Evolutionary conservation across 495 filamentous ascomycete species (phyloP).

Genomic region (Aspergillus cavernicola): DNA sequence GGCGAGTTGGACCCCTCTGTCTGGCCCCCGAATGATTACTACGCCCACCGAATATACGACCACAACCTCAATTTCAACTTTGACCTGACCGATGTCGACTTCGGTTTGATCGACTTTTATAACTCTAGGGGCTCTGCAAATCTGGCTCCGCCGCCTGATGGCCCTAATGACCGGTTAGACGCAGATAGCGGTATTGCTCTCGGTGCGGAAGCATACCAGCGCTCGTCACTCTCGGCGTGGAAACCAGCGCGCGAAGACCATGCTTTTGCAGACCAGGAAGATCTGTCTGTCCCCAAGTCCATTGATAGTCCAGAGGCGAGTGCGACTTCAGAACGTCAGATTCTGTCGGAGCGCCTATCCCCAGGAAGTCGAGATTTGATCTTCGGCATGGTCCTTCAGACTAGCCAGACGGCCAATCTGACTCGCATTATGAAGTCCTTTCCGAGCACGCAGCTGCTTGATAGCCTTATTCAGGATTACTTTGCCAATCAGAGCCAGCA

Average conservation of each 20-base stretch:
- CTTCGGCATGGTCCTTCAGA: slow-evolving; percentile 54
- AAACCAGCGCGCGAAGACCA: slow-evolving; percentile 47
- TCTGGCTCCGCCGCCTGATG: slow-evolving; percentile 8
- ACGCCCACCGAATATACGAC: slow-evolving; percentile 25
- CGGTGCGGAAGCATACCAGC: slow-evolving; percentile 37
- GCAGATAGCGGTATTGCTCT: slow-evolving; percentile 26
- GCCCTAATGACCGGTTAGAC: slow-evolving; percentile 16
- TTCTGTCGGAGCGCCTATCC: slow-evolving; percentile 35
- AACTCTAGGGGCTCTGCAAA: slow-evolving; percentile 42
- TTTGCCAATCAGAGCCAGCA: slow-evolving; percentile 47
- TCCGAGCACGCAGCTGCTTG: slow-evolving; percentile 55
- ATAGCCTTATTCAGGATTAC: slow-evolving; percentile 58
- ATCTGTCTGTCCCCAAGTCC: slow-evolving; percentile 47
- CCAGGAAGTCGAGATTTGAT: slow-evolving; percentile 51
- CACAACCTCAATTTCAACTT: slow-evolving; percentile 49
- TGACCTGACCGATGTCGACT: slow-evolving; percentile 59
- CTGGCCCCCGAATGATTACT: slow-evolving; percentile 23
- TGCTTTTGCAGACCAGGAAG: slow-evolving; percentile 49
- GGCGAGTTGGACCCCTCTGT: slow-evolving; percentile 23
- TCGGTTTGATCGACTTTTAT: slow-evolving; percentile 55
- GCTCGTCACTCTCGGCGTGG: slow-evolving; percentile 53
- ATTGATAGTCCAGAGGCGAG: slow-evolving; percentile 28
- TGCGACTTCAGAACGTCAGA: slow-evolving; percentile 19
- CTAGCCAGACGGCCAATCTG: slow-evolving; percentile 42
- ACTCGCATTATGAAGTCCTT: slow-evolving; percentile 54